Evolutionary conservation across 257 asterid genomes (phyloP).

Genomic region (Rubia yunnanensis): DNA sequence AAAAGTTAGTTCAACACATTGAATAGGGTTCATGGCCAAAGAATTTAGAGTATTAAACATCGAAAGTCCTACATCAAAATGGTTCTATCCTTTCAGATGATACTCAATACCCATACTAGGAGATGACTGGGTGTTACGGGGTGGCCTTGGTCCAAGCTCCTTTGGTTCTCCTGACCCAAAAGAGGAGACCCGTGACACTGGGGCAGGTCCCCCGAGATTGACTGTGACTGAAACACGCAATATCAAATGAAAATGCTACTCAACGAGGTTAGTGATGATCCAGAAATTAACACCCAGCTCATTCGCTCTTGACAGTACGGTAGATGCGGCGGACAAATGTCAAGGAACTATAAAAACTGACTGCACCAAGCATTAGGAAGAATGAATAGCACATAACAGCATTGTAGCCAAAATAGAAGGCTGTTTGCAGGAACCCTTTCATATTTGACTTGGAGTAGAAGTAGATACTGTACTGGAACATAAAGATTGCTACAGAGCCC

Average conservation of each 20-base stretch:
- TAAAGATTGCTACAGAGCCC: conserved; percentile 66
- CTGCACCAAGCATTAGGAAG: conserved; percentile 68
- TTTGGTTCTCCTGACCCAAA: no score
- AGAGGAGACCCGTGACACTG: background rate
- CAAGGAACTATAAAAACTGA: conserved; percentile 55
- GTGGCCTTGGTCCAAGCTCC: no score
- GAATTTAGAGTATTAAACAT: background rate
- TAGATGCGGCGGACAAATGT: conserved; percentile 51
- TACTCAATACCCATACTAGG: background rate
- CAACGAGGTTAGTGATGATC: background rate
- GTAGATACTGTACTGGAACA: conserved; percentile 49
- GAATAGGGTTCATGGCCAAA: background rate
- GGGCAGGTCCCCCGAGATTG: background rate
- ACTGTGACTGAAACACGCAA: background rate
- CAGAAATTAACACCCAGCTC: conserved; percentile 12
- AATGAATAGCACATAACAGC: conserved; percentile 63
- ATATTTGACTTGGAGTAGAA: conserved; percentile 59
- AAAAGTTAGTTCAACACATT: background rate
- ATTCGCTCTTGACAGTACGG: conserved; percentile 64
- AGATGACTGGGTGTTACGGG: background rate
- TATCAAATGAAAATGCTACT: background rate
- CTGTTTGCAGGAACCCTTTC: conserved; percentile 55
- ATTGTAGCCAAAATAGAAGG: conserved; percentile 60
- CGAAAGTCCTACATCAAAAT: background rate
- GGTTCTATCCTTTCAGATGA: background rate